A percentile compares a stretch with the other conserved stretches of the same genome.
phyloP scores from a whole-genome alignment of 2,329 filamentous ascomycete genomes.

The Rhynchosporium graminicola region DNA sequence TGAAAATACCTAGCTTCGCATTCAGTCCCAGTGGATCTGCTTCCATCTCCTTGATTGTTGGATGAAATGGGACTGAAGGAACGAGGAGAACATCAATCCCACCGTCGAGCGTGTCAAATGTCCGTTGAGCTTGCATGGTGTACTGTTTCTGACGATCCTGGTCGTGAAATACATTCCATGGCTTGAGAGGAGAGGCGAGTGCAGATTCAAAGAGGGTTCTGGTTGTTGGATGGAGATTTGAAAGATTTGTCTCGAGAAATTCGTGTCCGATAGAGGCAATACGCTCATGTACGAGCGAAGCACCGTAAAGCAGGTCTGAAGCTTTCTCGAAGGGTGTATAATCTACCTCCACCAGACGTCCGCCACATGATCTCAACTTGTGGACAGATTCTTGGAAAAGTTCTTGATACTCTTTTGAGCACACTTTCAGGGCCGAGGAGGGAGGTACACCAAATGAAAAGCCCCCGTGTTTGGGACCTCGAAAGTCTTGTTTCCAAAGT shows the following conservation, averaged over 20 bases:
- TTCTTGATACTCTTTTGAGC: constrained; percentile 45
- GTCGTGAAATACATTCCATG: constrained; percentile 49
- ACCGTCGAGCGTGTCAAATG: constrained; percentile 36
- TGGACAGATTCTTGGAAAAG: constrained; percentile 44
- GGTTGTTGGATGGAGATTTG: constrained; percentile 50
- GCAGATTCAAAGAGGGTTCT: constrained; percentile 46
- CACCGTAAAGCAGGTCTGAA: constrained; percentile 53
- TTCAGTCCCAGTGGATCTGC: constrained; percentile 53
- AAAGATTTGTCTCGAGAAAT: constrained; percentile 41
- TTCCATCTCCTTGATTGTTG: constrained; percentile 52
- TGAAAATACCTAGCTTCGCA: constrained; percentile 50
- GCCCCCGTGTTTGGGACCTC: constrained; percentile 36
- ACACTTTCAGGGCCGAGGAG: constrained; percentile 44
- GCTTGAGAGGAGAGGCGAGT: constrained; percentile 42
- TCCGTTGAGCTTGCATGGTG: constrained; percentile 31
- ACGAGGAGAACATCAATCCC: constrained; percentile 51
- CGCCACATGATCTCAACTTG: constrained; percentile 44
- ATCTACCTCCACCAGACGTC: constrained; percentile 43
- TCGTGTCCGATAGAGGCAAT: constrained; percentile 46
- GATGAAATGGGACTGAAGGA: constrained; percentile 51
- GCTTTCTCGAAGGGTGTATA: constrained; percentile 51
- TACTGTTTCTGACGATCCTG: constrained; percentile 35
- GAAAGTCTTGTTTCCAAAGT: constrained; percentile 37
- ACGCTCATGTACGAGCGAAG: constrained; percentile 54
- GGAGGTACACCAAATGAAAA: constrained; percentile 54